These are phyloP conservation scores for Heracleum sosnowskyi DNA, from an alignment of 129 eudicot species.

Conservation along the genomic window DNA sequence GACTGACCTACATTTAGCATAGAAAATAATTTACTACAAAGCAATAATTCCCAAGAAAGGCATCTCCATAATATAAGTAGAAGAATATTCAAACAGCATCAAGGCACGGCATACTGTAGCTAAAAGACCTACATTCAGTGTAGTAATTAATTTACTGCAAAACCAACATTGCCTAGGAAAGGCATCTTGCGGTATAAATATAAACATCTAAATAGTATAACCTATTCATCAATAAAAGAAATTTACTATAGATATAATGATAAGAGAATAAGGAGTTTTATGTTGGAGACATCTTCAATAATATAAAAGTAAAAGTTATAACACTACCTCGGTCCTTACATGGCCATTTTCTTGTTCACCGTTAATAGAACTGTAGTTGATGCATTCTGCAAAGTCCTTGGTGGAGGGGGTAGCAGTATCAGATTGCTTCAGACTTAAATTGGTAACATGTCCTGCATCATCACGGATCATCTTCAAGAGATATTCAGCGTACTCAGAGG, in stretches of 20 bases:
- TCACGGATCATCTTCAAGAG: conserved; percentile 9
- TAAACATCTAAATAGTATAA: too few species aligned
- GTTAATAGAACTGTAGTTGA: conserved; percentile 11
- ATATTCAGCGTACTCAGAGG: conserved; percentile 17
- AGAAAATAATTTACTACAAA: conserved; percentile 9
- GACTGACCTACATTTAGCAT: conserved; percentile 33
- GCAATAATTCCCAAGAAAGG: neutral
- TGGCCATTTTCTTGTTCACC: conserved; percentile 17
- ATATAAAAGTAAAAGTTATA: too few species aligned
- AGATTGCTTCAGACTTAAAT: conserved; percentile 19
- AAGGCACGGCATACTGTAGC: conserved; percentile 32
- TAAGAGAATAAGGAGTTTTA: too few species aligned
- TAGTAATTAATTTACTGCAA: conserved; percentile 13
- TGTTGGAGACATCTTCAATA: too few species aligned
- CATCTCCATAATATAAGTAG: neutral
- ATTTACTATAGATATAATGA: too few species aligned
- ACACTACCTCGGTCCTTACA: too few species aligned
- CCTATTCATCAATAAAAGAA: too few species aligned
- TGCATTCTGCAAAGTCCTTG: conserved; percentile 20
- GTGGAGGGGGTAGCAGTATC: conserved; percentile 14
- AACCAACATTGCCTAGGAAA: neutral
- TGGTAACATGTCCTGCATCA: conserved; percentile 12
- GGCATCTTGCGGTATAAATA: neutral
- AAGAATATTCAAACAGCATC: conserved; percentile 19
- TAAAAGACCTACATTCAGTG: conserved; percentile 29